phyloP scores from a whole-genome alignment of 805 yeast genomes.

The Cyberlindnera bimundalis region DNA sequence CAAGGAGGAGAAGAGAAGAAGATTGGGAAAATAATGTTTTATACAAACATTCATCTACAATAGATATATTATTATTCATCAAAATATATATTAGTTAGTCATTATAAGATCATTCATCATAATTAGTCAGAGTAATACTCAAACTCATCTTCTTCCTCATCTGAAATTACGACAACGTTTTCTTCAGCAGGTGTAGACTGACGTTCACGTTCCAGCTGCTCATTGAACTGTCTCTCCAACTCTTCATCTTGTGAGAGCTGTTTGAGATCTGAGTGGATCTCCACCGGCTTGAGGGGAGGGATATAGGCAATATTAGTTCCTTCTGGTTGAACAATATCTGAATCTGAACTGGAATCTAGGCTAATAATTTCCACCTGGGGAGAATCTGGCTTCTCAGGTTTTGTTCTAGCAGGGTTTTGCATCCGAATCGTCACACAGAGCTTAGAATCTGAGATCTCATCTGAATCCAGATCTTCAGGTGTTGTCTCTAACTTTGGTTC shows the following conservation, averaged over 20 bases:
- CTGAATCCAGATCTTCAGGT: constrained; percentile 1
- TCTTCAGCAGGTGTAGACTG: neutral
- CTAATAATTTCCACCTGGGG: too few relatives aligned
- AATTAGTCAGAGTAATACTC: constrained; percentile 34
- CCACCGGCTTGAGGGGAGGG: neutral
- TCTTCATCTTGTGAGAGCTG: constrained; percentile 17
- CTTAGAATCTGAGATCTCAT: constrained; percentile 1
- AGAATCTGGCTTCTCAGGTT: constrained; percentile 1
- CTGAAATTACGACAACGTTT: constrained; percentile 14
- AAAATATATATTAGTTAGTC: neutral
- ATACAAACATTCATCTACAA: neutral
- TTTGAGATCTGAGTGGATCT: constrained; percentile 4
- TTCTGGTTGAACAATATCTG: neutral
- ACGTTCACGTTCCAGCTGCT: constrained; percentile 14
- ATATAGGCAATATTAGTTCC: neutral
- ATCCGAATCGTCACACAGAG: constrained; percentile 1
- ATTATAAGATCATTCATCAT: neutral
- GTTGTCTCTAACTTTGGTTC: too few relatives aligned
- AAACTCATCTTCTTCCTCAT: constrained; percentile 39
- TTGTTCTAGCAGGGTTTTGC: too few relatives aligned
- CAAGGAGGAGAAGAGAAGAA: constrained; percentile 45
- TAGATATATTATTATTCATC: neutral
- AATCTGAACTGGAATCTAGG: too few relatives aligned
- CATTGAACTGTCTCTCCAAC: constrained; percentile 15
- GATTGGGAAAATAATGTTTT: constrained; percentile 22